Percentiles rank a stretch among this genome's conserved stretches.
phyloP scores from a whole-genome alignment of 768 basidiomycete species.

The Clathrus columnatus region DNA sequence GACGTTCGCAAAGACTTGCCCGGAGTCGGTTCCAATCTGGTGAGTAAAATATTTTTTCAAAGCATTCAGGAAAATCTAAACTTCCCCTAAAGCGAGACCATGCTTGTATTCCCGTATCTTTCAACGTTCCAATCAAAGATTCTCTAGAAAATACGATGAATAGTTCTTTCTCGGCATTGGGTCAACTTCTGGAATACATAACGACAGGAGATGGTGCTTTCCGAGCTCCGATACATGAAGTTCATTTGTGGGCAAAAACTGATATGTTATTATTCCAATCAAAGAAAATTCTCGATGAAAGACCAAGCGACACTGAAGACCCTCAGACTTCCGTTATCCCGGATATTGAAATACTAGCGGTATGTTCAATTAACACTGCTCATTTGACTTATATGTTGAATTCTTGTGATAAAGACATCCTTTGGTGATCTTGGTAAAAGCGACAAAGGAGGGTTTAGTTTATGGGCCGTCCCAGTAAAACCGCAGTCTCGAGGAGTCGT shows the following conservation, averaged over 20 bases:
- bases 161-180: slow-evolving; percentile 28
- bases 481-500: slow-evolving; percentile 20
- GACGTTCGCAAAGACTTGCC: neutral
- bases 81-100: neutral
- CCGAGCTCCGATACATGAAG: slow-evolving; percentile 21
- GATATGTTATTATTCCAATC: neutral
- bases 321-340: slow-evolving; percentile 20
- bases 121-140: neutral
- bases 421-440: neutral
- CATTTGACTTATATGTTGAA: neutral
- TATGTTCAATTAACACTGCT: no score
- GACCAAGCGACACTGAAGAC: no score
- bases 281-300: no score
- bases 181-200: slow-evolving; percentile 23
- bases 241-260: slow-evolving; percentile 19
- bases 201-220: no score
- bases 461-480: slow-evolving; percentile 18
- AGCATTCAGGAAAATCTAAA: no score
- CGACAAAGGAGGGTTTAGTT: neutral
- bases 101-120: neutral
- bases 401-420: neutral
- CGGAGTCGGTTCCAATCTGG: neutral
- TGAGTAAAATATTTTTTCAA: neutral
- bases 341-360: slow-evolving; percentile 19
- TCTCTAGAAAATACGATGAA: neutral